These are phyloP conservation scores for Plasmodium cynomolgi DNA, from an alignment of 169 alveolate species.

Conservation along the genomic window DNA sequence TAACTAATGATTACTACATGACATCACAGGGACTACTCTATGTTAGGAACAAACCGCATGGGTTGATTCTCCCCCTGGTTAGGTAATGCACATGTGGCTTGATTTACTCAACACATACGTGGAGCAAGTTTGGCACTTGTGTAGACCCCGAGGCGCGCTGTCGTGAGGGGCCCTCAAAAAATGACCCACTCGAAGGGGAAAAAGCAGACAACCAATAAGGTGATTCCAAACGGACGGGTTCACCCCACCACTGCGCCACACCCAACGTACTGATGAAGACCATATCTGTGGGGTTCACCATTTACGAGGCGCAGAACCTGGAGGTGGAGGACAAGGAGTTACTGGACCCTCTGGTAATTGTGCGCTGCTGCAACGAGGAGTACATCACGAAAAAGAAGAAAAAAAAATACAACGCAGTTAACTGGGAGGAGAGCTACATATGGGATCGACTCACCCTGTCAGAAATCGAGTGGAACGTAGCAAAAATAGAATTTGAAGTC, in stretches of 20 bases:
- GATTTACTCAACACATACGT: background rate
- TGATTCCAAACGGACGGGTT: background rate
- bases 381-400: slow-evolving; percentile 88
- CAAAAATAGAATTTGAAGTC: slow-evolving; percentile 91
- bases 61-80: background rate
- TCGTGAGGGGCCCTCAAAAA: background rate
- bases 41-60: background rate
- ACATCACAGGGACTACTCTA: background rate
- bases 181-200: background rate
- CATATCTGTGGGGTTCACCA: slow-evolving; percentile 87
- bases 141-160: background rate
- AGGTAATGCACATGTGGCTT: background rate
- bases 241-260: background rate
- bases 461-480: slow-evolving; percentile 90
- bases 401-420: slow-evolving; percentile 88
- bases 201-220: background rate
- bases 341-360: slow-evolving; percentile 90
- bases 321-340: slow-evolving; percentile 81
- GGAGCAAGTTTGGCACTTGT: background rate
- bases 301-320: slow-evolving; percentile 88
- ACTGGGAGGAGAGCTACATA: slow-evolving; percentile 92
- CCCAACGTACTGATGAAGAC: slow-evolving; percentile 75
- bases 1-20: background rate
- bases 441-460: slow-evolving; percentile 90
- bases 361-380: slow-evolving; percentile 91